Percentiles rank a stretch among this genome's conserved stretches.
Evolutionary conservation across 1,139 yeast genomes (phyloP).

Genomic region (Magnusiomyces ingens): DNA sequence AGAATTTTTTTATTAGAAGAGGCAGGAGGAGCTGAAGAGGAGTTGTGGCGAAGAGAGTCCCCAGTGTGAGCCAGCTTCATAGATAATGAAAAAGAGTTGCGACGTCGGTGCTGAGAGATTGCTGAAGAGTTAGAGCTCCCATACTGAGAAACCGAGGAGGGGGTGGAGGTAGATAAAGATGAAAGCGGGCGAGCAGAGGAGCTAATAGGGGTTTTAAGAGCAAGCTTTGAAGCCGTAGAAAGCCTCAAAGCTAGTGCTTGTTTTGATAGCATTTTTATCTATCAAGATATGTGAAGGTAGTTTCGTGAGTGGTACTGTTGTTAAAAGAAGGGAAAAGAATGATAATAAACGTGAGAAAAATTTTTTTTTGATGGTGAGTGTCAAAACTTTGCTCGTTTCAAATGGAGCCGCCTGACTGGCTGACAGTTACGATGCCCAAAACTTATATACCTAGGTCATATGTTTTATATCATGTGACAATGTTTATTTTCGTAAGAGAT

Average conservation of each 20-base stretch:
- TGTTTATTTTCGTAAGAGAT: too few relatives aligned
- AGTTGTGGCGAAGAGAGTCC: constrained; percentile 10
- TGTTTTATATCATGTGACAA: too few relatives aligned
- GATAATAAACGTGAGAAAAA: not conserved
- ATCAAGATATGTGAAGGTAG: too few relatives aligned
- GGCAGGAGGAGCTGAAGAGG: constrained; percentile 16
- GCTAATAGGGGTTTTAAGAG: not conserved
- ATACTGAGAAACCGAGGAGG: not conserved
- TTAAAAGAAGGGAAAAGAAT: not conserved
- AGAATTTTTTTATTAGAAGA: constrained; percentile 4
- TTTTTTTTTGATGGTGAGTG: not conserved
- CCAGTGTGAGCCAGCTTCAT: constrained; percentile 6
- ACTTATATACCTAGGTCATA: too few relatives aligned
- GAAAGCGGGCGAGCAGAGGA: not conserved
- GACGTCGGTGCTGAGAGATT: constrained; percentile 8
- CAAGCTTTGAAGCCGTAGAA: not conserved
- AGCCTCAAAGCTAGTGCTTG: not conserved
- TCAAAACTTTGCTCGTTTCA: too few relatives aligned
- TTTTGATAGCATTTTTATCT: constrained; percentile 1
- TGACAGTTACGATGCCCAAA: too few relatives aligned
- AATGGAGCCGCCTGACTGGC: too few relatives aligned
- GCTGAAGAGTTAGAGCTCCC: not conserved
- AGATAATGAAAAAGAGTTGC: constrained; percentile 13
- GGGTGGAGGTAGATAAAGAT: constrained; percentile 2
- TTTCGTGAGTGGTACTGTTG: not conserved